These are phyloP conservation scores for Dictyostelium intermedium DNA, from an alignment of 78 protist genomes.

Conservation along the genomic window DNA sequence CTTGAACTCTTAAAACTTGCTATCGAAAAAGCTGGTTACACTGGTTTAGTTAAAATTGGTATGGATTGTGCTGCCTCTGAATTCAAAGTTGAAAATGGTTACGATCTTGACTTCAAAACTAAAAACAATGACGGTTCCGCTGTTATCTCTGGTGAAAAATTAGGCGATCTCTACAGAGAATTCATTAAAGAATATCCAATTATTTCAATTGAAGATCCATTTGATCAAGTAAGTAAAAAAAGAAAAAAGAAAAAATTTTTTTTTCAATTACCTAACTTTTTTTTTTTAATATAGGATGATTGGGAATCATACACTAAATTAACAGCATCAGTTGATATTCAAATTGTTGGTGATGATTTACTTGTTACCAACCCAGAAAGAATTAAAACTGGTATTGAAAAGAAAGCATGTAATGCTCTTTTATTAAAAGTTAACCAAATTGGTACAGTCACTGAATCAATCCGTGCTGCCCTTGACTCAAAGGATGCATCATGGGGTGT, in stretches of 20 bases:
- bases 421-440: constrained; percentile 98
- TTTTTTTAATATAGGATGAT: constrained; percentile 91
- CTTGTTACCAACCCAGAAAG: constrained; percentile 98
- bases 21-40: constrained; percentile 98
- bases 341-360: constrained; percentile 99
- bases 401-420: constrained; percentile 97
- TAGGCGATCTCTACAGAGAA: constrained; percentile 67
- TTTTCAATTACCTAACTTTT: no score
- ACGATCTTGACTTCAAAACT: constrained; percentile 98
- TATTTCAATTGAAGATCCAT: constrained; percentile 98
- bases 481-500: constrained; percentile 94
- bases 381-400: constrained; percentile 94
- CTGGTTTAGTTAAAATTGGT: constrained; percentile 92
- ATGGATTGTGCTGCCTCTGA: constrained; percentile 99
- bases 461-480: constrained; percentile 90
- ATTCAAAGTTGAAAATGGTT: constrained; percentile 91
- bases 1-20: constrained; percentile 94
- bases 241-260: no score
- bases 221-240: constrained; percentile 96
- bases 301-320: constrained; percentile 90
- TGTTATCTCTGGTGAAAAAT: constrained; percentile 78
- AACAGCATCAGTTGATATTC: constrained; percentile 67
- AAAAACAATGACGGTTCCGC: constrained; percentile 77
- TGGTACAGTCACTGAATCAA: constrained; percentile 95
- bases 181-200: constrained; percentile 88